Evolutionary conservation across 192 early-diverging fungal genomes (phyloP), one percentile per base, ranked within the genome.

Genomic region (Coemansia guatemalensis): DNA sequence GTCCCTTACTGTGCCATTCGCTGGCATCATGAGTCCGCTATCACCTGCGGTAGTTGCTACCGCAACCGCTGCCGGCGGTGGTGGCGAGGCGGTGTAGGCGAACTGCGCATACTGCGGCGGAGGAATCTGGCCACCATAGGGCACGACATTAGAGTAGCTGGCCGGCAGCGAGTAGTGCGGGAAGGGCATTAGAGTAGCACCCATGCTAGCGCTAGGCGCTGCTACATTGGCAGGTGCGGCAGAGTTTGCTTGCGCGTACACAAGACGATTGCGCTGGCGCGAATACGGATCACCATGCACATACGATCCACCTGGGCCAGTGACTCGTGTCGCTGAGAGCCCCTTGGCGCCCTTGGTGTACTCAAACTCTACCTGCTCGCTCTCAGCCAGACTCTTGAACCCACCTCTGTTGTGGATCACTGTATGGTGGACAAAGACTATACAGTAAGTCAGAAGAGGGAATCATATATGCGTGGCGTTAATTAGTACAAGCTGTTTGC

Each of bases 391-490:
- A 62, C 87, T 88, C 63, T 89, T 89, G 65, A 92, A 92, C 30
- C 88, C 89, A 26, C 90, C 86, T 57, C 85, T 75, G 63, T 91
- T 90, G 51, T 87, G 81, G 65, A 91, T 91, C 14, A 88, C 88
- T 14, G 89, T 87, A 54, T 91, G 87, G 74, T 92, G 89, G 25
- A 91, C 90, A 83, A 92, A 91, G 20, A 92, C 88, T 85, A 78
- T 35, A 59, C 25, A 23, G 33, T 52, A 53, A 21, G 27, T 32
- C 14, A 73, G 53, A 20, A 56, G 35, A 29, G 47, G 53, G 58
- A 3, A 24, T 62, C 32, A 39, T 12, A 39, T 39, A 39, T 39
- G 35, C 35, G 35, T 39, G 35, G 35, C 35, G 35, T 39, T 39
- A 39, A 39, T 39, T 39, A 39, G 24, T 33, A 56, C 33, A 24